phyloP scores from a whole-genome alignment of 768 basidiomycete species.

The Tulasnella sp. region DNA sequence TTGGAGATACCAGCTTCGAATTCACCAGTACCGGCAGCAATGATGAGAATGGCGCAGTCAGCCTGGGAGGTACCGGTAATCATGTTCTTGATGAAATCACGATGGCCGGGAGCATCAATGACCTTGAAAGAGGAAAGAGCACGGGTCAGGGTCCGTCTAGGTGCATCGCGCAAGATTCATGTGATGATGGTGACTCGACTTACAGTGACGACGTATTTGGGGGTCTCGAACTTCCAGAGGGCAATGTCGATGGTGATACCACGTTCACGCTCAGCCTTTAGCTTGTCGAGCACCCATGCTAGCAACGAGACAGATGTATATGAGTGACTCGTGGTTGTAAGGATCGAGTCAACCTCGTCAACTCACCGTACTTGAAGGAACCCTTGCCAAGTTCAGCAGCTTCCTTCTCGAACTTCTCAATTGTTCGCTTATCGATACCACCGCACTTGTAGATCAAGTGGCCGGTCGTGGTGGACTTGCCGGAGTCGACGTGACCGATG shows the following conservation, averaged over 20 bases:
- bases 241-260: conserved; percentile 99
- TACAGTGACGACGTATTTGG: conserved; percentile 89
- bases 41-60: conserved; percentile 99
- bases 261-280: conserved; percentile 99
- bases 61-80: conserved; percentile 99
- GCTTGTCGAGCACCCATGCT: conserved; percentile 99
- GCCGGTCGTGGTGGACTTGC: conserved; percentile 99
- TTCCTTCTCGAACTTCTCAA: conserved; percentile 99
- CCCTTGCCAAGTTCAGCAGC: conserved; percentile 99
- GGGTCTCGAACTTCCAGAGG: conserved; percentile 99
- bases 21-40: conserved; percentile 98
- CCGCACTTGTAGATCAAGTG: conserved; percentile 99
- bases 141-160: background rate
- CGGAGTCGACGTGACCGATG: conserved; percentile 99
- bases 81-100: conserved; percentile 99
- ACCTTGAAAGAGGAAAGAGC: conserved; percentile 46
- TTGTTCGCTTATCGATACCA: conserved; percentile 99
- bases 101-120: conserved; percentile 98
- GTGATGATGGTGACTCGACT: conserved; percentile 31
- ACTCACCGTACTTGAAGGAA: conserved; percentile 92
- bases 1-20: conserved; percentile 99
- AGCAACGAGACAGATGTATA: conserved; percentile 27
- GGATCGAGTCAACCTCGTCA: conserved; percentile 4
- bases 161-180: background rate
- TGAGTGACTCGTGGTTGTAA: conserved; percentile 20